Percentiles rank a stretch among this genome's conserved stretches.
Evolutionary conservation across 108 stramenopile species (phyloP).

Genomic region (Ochromonas danica): DNA sequence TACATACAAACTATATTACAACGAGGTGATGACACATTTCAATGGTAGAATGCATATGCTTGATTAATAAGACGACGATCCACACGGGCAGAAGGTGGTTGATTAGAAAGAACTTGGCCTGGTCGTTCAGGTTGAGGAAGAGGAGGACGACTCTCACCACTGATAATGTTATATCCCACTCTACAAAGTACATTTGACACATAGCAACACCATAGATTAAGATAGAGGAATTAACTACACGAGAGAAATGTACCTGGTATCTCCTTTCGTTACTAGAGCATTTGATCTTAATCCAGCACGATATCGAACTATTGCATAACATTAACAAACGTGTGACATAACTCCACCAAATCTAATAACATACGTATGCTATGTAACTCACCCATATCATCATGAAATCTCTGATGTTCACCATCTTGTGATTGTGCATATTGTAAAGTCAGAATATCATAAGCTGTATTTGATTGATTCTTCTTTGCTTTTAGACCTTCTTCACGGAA

Average conservation of each 20-base stretch:
- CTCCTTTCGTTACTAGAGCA: conserved; percentile 6
- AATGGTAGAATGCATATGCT: no score
- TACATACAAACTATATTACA: no score
- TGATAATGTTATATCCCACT: conserved; percentile 33
- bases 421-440: conserved; percentile 5
- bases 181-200: conserved; percentile 11
- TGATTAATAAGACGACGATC: no score
- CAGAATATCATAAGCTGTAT: conserved; percentile 23
- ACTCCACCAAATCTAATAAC: not conserved
- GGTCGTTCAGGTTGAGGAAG: no score
- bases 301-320: conserved; percentile 27
- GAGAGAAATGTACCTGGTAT: conserved; percentile 9
- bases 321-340: not conserved
- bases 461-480: conserved; percentile 26
- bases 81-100: no score
- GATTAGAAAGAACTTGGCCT: no score
- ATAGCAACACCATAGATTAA: not conserved
- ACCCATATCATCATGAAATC: conserved; percentile 36
- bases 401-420: conserved; percentile 20
- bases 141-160: conserved; percentile 19
- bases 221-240: not conserved
- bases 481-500: conserved; percentile 19
- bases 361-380: not conserved
- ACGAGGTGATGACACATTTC: no score
- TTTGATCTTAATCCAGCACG: conserved; percentile 18